Conservation (phyloP, 768 basidiomycete genomes). For the Coprinopsis cinerea region DNA sequence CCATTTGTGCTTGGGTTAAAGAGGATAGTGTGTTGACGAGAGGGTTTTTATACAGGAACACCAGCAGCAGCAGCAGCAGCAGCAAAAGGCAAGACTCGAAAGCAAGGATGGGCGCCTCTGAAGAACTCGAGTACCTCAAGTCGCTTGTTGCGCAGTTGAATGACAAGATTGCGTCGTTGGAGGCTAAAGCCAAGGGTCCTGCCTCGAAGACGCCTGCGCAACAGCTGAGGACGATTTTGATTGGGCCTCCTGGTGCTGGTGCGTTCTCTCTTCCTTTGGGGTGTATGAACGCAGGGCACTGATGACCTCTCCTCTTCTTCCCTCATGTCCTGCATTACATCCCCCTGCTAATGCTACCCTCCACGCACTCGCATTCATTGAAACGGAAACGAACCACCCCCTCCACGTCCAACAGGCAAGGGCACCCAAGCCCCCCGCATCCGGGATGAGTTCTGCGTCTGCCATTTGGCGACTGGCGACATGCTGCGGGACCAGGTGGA, state of each 20-base stretch:
- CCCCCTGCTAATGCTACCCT: too few relatives aligned
- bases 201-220: constrained; percentile 56
- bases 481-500: constrained; percentile 95
- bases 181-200: constrained; percentile 54
- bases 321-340: too few relatives aligned
- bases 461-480: constrained; percentile 98
- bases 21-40: too few relatives aligned
- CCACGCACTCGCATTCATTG: not conserved
- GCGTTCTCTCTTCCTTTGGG: constrained; percentile 20
- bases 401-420: constrained; percentile 70
- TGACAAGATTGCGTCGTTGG: constrained; percentile 79
- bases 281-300: not conserved
- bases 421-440: constrained; percentile 97
- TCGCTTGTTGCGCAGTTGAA: constrained; percentile 84
- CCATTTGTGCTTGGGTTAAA: constrained; percentile 12
- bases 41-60: too few relatives aligned
- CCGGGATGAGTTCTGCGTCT: constrained; percentile 89
- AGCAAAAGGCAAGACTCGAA: too few relatives aligned
- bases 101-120: constrained; percentile 62
- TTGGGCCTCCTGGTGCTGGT: constrained; percentile 98
- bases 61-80: too few relatives aligned
- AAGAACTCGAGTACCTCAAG: constrained; percentile 95
- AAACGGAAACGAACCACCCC: not conserved
- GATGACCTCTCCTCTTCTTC: too few relatives aligned
- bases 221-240: constrained; percentile 84